Conservation (phyloP, 345 rosid genomes). For the Sonneratia caseolaris region DNA sequence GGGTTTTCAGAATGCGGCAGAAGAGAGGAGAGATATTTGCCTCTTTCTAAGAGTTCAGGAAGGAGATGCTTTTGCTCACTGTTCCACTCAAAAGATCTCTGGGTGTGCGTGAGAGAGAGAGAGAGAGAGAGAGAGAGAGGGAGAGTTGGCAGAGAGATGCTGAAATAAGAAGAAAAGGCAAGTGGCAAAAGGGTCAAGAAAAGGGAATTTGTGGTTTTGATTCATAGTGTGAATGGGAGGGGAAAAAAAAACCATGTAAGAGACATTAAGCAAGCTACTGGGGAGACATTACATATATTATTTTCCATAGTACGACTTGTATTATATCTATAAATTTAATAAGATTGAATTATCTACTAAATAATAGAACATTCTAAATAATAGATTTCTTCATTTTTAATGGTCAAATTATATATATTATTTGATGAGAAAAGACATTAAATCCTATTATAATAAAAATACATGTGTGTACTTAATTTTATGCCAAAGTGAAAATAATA, state of each 20-base stretch:
- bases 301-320: too few relatives aligned
- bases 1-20: constrained; percentile 2
- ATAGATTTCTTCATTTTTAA: too few relatives aligned
- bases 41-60: not conserved
- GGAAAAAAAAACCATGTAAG: not conserved
- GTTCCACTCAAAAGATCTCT: constrained; percentile 17
- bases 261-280: not conserved
- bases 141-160: not conserved
- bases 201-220: constrained; percentile 17
- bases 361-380: too few relatives aligned
- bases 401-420: too few relatives aligned
- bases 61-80: constrained; percentile 12
- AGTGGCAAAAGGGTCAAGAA: constrained; percentile 16
- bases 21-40: constrained; percentile 1
- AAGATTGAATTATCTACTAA: too few relatives aligned
- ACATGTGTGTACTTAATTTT: not conserved
- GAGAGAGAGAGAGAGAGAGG: not conserved
- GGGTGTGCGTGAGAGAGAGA: constrained; percentile 15
- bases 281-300: not conserved
- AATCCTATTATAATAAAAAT: not conserved
- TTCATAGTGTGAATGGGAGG: constrained; percentile 23
- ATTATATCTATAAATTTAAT: too few relatives aligned
- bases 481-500: not conserved
- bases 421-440: too few relatives aligned
- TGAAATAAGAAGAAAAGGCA: constrained; percentile 3